Conservation (phyloP, 768 basidiomycete genomes). For the Tylopilus cervinicoccineus region DNA sequence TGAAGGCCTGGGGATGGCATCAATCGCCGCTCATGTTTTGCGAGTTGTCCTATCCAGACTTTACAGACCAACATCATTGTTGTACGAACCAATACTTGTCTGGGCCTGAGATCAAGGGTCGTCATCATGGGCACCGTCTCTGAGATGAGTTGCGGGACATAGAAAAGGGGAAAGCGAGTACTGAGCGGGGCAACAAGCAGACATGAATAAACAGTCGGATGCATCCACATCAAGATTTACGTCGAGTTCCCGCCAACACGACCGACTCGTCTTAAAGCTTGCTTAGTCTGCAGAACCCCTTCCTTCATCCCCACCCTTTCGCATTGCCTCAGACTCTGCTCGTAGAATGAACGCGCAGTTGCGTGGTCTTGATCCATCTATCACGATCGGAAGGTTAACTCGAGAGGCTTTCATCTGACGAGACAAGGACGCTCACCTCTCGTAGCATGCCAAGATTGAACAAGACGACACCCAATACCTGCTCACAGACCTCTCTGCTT, state of each 20-base stretch:
- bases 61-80: no score
- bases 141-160: neutral
- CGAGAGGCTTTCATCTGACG: neutral
- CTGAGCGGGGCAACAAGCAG: no score
- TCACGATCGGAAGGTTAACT: neutral
- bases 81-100: no score
- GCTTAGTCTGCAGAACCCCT: constrained; percentile 33
- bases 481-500: constrained; percentile 43
- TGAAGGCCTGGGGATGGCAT: no score
- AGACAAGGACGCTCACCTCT: constrained; percentile 29
- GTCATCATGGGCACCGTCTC: no score
- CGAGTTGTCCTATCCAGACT: no score
- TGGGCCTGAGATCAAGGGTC: no score
- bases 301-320: constrained; percentile 29
- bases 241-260: neutral
- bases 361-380: constrained; percentile 34
- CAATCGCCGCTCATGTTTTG: no score
- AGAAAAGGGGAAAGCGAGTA: no score
- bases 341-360: constrained; percentile 29
- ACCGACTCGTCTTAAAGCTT: constrained; percentile 31
- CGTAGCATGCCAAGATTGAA: constrained; percentile 59
- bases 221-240: neutral
- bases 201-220: neutral
- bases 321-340: constrained; percentile 31
- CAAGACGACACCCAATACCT: constrained; percentile 52